A percentile compares a stretch with the other conserved stretches of the same genome.
phyloP scores from a whole-genome alignment of 306 rosid species.

The Quercus cerris region DNA sequence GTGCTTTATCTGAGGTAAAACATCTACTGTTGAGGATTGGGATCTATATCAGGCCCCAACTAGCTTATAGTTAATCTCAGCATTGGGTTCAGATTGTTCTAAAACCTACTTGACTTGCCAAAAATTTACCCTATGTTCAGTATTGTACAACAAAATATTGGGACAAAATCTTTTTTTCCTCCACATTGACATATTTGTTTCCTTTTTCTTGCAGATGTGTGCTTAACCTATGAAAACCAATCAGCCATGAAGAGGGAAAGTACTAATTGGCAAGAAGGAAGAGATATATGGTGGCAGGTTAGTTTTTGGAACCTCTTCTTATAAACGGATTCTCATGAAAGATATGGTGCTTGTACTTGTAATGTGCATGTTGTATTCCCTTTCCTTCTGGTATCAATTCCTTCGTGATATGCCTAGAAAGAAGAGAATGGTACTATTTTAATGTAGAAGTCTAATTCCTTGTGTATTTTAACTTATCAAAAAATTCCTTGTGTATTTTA shows the following conservation, averaged over 20 bases:
- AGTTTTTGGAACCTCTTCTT: slow-evolving; percentile 20
- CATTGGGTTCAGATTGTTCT: neutral
- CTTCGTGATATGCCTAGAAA: slow-evolving; percentile 8
- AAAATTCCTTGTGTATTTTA: neutral
- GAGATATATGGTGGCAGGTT: slow-evolving; percentile 99
- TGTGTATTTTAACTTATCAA: neutral
- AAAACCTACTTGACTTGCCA: neutral
- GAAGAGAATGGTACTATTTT: neutral
- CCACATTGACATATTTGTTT: slow-evolving; percentile 16
- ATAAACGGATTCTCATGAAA: slow-evolving; percentile 6
- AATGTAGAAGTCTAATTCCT: neutral
- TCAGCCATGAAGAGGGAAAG: slow-evolving; percentile 60
- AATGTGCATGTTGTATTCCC: slow-evolving; percentile 12
- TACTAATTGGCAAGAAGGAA: slow-evolving; percentile 77
- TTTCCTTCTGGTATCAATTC: slow-evolving; percentile 3
- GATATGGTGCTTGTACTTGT: neutral
- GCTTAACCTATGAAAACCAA: slow-evolving; percentile 72
- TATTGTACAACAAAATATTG: neutral
- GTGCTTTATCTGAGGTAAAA: neutral
- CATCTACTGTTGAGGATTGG: neutral
- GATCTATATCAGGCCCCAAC: neutral
- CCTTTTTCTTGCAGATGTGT: slow-evolving; percentile 44
- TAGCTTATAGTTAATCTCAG: neutral
- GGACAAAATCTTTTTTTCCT: neutral
- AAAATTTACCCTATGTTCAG: neutral